Conservation (phyloP, 257 asterid species). For the Solanum clarkiae region DNA sequence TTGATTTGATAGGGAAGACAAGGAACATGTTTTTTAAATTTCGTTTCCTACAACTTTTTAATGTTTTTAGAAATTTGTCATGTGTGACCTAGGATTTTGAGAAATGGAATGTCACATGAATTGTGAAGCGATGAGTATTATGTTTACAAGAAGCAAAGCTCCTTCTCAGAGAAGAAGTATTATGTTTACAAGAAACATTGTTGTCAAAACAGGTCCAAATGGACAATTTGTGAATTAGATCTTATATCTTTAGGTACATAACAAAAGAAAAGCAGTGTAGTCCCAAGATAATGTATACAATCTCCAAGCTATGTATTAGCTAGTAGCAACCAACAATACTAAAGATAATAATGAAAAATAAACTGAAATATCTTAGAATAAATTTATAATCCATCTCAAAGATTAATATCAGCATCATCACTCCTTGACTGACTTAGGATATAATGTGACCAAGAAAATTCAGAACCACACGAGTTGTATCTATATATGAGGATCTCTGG, state of each 20-base stretch:
- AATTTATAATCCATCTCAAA: background rate
- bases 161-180: background rate
- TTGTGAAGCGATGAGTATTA: background rate
- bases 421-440: background rate
- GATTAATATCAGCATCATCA: background rate
- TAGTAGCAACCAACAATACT: background rate
- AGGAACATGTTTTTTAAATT: background rate
- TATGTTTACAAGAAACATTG: background rate
- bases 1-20: background rate
- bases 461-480: background rate
- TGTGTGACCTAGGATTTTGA: background rate
- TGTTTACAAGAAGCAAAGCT: background rate
- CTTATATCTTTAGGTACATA: background rate
- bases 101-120: background rate
- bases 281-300: background rate
- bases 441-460: background rate
- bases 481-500: background rate
- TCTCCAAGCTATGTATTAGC: background rate
- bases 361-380: background rate
- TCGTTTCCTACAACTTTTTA: background rate
- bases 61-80: background rate
- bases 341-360: background rate
- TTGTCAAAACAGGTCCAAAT: background rate
- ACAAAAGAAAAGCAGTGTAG: background rate
- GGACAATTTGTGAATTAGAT: background rate